phyloP scores from a whole-genome alignment of 768 basidiomycete species.

The Amanita fuliginea region DNA sequence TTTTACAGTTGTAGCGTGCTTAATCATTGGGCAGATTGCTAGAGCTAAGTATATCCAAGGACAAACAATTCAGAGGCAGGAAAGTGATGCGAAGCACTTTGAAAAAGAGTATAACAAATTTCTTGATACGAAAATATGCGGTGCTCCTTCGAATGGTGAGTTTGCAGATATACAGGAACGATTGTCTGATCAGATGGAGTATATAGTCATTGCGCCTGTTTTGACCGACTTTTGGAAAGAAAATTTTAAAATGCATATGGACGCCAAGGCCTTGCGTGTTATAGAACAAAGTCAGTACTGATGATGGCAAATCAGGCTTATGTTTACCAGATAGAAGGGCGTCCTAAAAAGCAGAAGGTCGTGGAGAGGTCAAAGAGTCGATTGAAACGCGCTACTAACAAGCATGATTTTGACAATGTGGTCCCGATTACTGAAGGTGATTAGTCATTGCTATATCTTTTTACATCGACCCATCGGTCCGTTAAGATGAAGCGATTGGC shows the following conservation, averaged over 20 bases:
- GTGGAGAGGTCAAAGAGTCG: neutral
- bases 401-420: neutral
- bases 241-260: conserved; percentile 60
- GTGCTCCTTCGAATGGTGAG: conserved; percentile 55
- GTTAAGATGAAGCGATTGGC: conserved; percentile 2
- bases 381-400: neutral
- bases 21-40: neutral
- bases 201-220: conserved; percentile 52
- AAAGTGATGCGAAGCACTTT: conserved; percentile 36
- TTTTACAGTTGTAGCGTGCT: neutral
- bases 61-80: conserved; percentile 43
- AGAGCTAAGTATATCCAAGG: conserved; percentile 59
- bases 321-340: conserved; percentile 21
- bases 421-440: neutral
- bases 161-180: neutral
- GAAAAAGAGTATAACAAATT: conserved; percentile 45
- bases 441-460: too few species aligned
- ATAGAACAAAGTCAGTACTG: neutral
- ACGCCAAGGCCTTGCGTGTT: conserved; percentile 40
- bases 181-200: neutral
- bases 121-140: conserved; percentile 57
- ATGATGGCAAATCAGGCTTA: neutral
- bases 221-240: conserved; percentile 67
- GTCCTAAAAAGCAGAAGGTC: conserved; percentile 37
- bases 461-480: neutral